Evolutionary conservation across 2,329 filamentous ascomycete species (phyloP).

Genomic region (Colletotrichum spinosum): DNA sequence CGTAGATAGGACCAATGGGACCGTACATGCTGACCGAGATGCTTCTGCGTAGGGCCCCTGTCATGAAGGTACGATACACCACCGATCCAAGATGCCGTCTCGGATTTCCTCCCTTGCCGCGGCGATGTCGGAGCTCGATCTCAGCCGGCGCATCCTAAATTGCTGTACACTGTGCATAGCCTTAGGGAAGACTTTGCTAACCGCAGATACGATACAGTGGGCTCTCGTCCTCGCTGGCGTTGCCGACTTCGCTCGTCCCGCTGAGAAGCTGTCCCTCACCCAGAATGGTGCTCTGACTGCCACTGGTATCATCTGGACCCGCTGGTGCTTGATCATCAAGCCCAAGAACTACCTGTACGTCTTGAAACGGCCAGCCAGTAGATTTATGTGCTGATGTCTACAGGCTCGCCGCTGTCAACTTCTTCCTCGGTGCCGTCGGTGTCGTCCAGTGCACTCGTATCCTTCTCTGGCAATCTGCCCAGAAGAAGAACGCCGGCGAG

Average conservation of each 20-base stretch:
- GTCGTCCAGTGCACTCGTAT: constrained; percentile 86
- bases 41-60: constrained; percentile 75
- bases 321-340: constrained; percentile 98
- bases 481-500: constrained; percentile 61
- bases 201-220: constrained; percentile 70
- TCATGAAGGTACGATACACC: constrained; percentile 76
- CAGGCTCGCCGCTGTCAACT: constrained; percentile 94
- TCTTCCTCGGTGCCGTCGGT: constrained; percentile 93
- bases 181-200: constrained; percentile 10
- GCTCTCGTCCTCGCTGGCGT: constrained; percentile 91
- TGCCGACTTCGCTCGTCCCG: constrained; percentile 90
- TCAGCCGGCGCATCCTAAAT: background rate
- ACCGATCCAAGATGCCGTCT: constrained; percentile 55
- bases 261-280: constrained; percentile 90
- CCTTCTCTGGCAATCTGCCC: constrained; percentile 69
- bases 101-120: constrained; percentile 33
- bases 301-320: constrained; percentile 96
- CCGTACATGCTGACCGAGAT: constrained; percentile 17
- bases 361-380: background rate
- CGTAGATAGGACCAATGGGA: background rate
- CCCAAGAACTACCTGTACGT: constrained; percentile 89
- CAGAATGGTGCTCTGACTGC: constrained; percentile 92
- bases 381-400: background rate
- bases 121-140: constrained; percentile 28
- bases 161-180: background rate